These are phyloP conservation scores for Ceratocystis cubensis DNA, from an alignment of 2,329 filamentous ascomycete genomes.

Conservation along the genomic window DNA sequence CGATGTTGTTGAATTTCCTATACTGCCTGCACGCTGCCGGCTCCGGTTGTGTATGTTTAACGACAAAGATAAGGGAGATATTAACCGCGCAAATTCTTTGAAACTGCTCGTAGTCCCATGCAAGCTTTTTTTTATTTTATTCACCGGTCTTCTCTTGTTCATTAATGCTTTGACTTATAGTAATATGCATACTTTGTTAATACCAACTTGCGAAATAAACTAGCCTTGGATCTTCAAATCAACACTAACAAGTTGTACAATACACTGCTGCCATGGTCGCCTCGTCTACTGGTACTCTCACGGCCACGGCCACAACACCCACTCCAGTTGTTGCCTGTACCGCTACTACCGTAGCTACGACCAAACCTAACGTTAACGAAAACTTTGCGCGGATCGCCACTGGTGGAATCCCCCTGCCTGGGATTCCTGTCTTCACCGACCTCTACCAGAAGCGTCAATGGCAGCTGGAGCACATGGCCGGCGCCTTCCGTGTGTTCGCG, in stretches of 20 bases:
- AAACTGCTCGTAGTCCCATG: background rate
- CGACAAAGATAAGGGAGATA: background rate
- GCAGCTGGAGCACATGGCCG: conserved; percentile 33
- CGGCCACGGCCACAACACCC: background rate
- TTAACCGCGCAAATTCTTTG: background rate
- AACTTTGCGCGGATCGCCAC: conserved; percentile 18
- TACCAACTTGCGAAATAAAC: background rate
- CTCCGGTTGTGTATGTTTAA: background rate
- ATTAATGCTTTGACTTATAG: background rate
- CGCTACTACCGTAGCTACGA: background rate
- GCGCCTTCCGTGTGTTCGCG: conserved; percentile 37
- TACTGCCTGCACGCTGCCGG: background rate
- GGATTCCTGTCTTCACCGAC: conserved; percentile 13
- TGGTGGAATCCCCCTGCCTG: conserved; percentile 16
- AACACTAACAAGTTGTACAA: background rate
- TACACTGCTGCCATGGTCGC: conserved; percentile 8
- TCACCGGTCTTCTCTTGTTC: background rate
- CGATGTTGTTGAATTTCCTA: too few species aligned
- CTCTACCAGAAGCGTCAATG: conserved; percentile 27
- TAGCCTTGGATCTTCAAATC: background rate
- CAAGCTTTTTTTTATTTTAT: background rate
- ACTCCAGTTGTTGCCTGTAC: background rate
- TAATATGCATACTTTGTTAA: background rate
- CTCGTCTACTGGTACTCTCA: conserved; percentile 4
- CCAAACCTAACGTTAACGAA: background rate